These are phyloP conservation scores for Abortiporus biennis DNA, from an alignment of 1,284 basidiomycete genomes.

Conservation along the genomic window DNA sequence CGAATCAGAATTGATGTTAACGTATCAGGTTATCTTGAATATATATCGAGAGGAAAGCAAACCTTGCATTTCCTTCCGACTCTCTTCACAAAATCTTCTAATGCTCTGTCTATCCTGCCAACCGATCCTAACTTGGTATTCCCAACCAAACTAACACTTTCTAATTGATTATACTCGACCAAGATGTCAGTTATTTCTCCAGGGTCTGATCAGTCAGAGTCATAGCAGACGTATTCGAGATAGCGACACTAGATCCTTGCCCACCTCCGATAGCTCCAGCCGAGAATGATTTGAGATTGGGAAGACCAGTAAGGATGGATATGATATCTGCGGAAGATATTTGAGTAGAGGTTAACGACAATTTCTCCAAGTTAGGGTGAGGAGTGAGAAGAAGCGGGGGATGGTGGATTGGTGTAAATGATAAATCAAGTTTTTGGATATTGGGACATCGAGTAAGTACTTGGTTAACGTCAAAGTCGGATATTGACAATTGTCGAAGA, in stretches of 20 bases:
- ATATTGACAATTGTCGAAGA: constrained; percentile 47
- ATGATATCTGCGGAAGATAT: constrained; percentile 37
- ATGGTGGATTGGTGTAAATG: constrained; percentile 53
- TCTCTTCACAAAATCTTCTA: constrained; percentile 40
- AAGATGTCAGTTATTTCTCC: constrained; percentile 37
- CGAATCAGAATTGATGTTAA: neutral
- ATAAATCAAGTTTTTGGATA: constrained; percentile 51
- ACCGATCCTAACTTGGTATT: constrained; percentile 52
- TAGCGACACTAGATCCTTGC: constrained; percentile 36
- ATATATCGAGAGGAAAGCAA: constrained; percentile 7
- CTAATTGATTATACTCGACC: constrained; percentile 30
- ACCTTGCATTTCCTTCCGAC: constrained; percentile 61
- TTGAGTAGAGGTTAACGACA: constrained; percentile 54
- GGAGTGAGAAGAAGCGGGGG: constrained; percentile 20
- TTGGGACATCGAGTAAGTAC: constrained; percentile 43
- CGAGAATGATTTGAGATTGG: constrained; percentile 40
- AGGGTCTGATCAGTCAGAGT: constrained; percentile 51
- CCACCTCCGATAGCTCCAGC: constrained; percentile 57
- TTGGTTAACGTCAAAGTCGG: constrained; percentile 38
- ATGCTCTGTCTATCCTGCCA: constrained; percentile 27
- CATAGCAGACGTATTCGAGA: constrained; percentile 42
- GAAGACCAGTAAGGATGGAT: constrained; percentile 31
- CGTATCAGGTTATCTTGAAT: neutral
- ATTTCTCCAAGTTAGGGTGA: constrained; percentile 38
- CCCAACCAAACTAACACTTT: constrained; percentile 52